These are phyloP conservation scores for Carpinus fangiana DNA, from an alignment of 306 rosid species.

Conservation along the genomic window DNA sequence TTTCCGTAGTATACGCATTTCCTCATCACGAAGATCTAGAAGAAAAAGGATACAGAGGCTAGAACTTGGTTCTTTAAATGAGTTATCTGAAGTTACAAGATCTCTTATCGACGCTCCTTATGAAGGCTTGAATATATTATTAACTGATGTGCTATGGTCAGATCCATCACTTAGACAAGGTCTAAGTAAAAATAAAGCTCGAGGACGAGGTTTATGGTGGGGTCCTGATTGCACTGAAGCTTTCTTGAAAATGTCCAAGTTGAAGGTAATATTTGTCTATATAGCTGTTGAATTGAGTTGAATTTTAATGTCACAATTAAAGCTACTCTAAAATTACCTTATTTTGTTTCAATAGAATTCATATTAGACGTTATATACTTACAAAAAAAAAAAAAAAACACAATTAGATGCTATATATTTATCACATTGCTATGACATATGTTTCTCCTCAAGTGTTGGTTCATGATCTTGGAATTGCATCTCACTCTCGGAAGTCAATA, in stretches of 20 bases:
- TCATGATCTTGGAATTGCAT: background rate
- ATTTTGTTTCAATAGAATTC: constrained; percentile 4
- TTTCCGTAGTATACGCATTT: constrained; percentile 55
- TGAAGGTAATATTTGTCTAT: constrained; percentile 58
- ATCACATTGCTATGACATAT: background rate
- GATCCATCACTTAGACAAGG: constrained; percentile 76
- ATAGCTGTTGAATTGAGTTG: constrained; percentile 1
- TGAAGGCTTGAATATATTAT: constrained; percentile 60
- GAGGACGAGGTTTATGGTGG: constrained; percentile 72
- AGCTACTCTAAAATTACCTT: background rate
- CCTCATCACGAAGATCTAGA: constrained; percentile 47
- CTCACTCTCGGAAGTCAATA: background rate
- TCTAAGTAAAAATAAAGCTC: constrained; percentile 56
- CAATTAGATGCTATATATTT: background rate
- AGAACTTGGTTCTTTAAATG: constrained; percentile 73
- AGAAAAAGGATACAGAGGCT: constrained; percentile 52
- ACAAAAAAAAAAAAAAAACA: no score
- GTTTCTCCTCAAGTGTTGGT: constrained; percentile 1
- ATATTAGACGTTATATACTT: background rate
- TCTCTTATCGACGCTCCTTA: constrained; percentile 57
- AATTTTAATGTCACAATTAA: constrained; percentile 4
- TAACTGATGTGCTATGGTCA: constrained; percentile 86
- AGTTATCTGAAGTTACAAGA: constrained; percentile 64
- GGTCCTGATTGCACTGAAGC: constrained; percentile 91
- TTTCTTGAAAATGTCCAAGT: constrained; percentile 65